Evolutionary conservation across 2,329 filamentous ascomycete species (phyloP), one percentile per base, ranked within the genome.

Genomic region (Thielaviopsis musarum): DNA sequence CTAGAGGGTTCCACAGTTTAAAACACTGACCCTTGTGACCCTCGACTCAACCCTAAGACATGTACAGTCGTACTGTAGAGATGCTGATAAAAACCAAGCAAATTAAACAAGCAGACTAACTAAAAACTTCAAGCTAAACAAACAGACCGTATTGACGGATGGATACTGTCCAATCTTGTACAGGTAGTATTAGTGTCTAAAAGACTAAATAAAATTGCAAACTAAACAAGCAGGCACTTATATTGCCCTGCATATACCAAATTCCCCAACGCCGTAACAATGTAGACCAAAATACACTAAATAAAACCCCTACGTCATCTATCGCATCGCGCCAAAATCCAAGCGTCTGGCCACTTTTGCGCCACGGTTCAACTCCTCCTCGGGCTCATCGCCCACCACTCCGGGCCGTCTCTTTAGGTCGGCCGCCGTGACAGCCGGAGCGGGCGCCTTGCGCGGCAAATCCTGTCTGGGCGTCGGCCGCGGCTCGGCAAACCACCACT

Each of bases 401-500:
- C 62, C 63, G 1, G 83, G 85, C 58, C 83, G 80, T 63, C 87
- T 79, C 72, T 88, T 90, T 56, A 96, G 73, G 70, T 95, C 91
- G 62, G 87, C 86, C 0, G 81, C 82, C 61, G 83, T 76, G 7
- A 84, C 87, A 0, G 82, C 85, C 61, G 83, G 76, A 7, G 84
- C 86, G 0, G 81, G 84, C 3, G 80, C 79, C 69, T 91, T 93
- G 64, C 79, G 81, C 1, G 93, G 93, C 57, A 98, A 74, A 66
- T 93, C 83, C 67, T 88, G 81, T 66, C 90, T 90, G 62, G 79
- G 80, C 1, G 89, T 95, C 2, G 93, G 91, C 65, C 83, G 82
- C 0, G 93, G 93, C 41, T 93, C 85, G 24, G 80, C 81, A 49
- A 80, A 81, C 89, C 91, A 98, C 84, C 88, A 98, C 54, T 78